These are phyloP conservation scores for Geranium brycei DNA, from an alignment of 345 rosid species.

Conservation along the genomic window DNA sequence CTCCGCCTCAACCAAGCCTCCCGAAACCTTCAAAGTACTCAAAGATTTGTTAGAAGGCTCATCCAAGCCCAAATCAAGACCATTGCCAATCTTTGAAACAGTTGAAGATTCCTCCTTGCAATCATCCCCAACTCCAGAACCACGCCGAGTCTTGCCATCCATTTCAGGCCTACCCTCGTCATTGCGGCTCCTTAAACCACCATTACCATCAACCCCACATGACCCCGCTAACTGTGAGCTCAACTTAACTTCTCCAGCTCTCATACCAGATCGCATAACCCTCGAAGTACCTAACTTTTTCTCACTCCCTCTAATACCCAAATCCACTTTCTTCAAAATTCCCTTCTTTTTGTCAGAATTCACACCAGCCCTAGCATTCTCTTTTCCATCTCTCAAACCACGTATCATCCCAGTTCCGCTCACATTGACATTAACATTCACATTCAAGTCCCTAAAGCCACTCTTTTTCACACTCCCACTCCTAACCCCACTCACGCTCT, in stretches of 20 bases:
- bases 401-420: neutral
- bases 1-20: conserved; percentile 27
- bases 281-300: neutral
- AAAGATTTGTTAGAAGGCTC: neutral
- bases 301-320: neutral
- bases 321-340: conserved; percentile 4
- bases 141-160: neutral
- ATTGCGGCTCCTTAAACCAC: neutral
- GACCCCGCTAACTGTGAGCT: neutral
- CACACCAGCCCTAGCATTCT: conserved; percentile 23
- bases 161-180: no score
- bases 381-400: no score
- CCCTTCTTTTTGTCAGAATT: conserved; percentile 15
- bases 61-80: neutral
- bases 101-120: no score
- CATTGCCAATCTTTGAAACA: conserved; percentile 13
- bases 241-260: neutral
- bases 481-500: neutral
- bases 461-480: conserved; percentile 12
- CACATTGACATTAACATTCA: neutral
- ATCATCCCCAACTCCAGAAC: conserved; percentile 8
- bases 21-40: conserved; percentile 7
- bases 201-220: conserved; percentile 11
- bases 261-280: neutral
- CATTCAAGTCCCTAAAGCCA: conserved; percentile 13